Conservation (phyloP, 1,284 basidiomycete species). For the Butyriboletus regius region DNA sequence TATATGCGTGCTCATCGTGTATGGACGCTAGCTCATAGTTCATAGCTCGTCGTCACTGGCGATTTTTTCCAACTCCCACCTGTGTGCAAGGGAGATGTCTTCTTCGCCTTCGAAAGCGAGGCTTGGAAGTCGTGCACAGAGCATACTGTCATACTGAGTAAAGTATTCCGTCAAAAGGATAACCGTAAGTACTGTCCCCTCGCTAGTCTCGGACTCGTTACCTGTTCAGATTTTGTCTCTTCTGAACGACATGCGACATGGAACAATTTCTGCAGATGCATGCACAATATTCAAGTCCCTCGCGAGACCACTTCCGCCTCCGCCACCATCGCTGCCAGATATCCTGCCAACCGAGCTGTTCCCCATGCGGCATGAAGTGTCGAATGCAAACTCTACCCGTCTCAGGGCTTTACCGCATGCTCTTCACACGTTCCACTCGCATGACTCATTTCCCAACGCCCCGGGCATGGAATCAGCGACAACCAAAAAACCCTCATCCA, state of each 20-base stretch:
- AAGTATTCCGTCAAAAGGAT: conserved; percentile 65
- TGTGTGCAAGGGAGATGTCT: conserved; percentile 38
- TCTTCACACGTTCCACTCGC: conserved; percentile 26
- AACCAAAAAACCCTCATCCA: conserved; percentile 1
- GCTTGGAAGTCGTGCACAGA: conserved; percentile 65
- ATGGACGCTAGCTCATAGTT: background rate
- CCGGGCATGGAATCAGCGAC: background rate
- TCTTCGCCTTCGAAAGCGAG: conserved; percentile 72
- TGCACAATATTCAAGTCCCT: conserved; percentile 39
- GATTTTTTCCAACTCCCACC: conserved; percentile 88
- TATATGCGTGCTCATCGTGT: background rate
- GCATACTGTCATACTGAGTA: conserved; percentile 64
- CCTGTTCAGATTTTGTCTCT: conserved; percentile 54
- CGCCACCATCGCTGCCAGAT: conserved; percentile 23
- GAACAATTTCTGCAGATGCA: conserved; percentile 35
- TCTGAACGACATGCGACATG: conserved; percentile 65
- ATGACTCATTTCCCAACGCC: conserved; percentile 33
- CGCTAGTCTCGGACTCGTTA: background rate
- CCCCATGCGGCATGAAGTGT: conserved; percentile 34
- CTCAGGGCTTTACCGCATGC: conserved; percentile 28
- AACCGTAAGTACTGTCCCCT: conserved; percentile 31
- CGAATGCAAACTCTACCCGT: conserved; percentile 32
- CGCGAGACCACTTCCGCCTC: conserved; percentile 34
- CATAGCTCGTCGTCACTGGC: conserved; percentile 67
- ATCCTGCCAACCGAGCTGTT: conserved; percentile 37